Base-by-base conservation (phyloP, 2,329 filamentous ascomycete genomes). In the Parafenestella ontariensis region DNA sequence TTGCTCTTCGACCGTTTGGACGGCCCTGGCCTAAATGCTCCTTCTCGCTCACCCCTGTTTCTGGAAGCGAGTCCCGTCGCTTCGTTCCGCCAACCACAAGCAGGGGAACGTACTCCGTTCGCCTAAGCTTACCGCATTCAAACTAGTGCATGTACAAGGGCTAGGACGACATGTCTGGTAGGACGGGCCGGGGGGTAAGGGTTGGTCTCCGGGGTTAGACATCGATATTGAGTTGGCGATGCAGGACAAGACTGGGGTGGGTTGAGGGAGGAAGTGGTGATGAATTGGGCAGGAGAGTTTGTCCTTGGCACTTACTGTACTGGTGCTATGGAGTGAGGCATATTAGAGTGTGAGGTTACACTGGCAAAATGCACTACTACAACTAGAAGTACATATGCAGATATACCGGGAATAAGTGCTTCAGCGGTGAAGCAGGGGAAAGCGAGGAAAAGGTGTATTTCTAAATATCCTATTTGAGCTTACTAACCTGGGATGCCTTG, bases 31-130 rank as follows among this genome's bases (percentile, higher is more conserved):
- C 9, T 37, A 48, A 46, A 49, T 46, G 52, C 41, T 52, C 48
- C 29, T 41, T 48, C 49, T 59, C 52, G 56, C 56, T 53, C 46
- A 56, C 56, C 56, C 56, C 41, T 56, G 56, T 50, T 50, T 53
- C 56, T 46, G 39, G 49, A 50, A 59, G 20, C 51, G 52, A 45
- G 40, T 42, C 29, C 41, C 24, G 18, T 43, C 41, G 41, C 41
- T 43, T 31, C 8, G 5, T 33, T 13, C 11, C 2, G 10, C 28
- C 41, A 44, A 44, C 24, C 17, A 44, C 2, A 3, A 26, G 2
- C 3, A 3, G 8, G 18, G 15, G 18, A 18, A 8, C 6, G 6
- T 7, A 24, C 5, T 21, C 43, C 28, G 21, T 23, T 49, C 46
- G 36, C 46, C 42, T 46, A 52, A 24, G 9, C 23, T 42, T 46